A percentile compares a stretch with the other conserved stretches of the same genome.
Evolutionary conservation across 441 rosid genomes (phyloP).

Genomic region (Croton laevigatus): DNA sequence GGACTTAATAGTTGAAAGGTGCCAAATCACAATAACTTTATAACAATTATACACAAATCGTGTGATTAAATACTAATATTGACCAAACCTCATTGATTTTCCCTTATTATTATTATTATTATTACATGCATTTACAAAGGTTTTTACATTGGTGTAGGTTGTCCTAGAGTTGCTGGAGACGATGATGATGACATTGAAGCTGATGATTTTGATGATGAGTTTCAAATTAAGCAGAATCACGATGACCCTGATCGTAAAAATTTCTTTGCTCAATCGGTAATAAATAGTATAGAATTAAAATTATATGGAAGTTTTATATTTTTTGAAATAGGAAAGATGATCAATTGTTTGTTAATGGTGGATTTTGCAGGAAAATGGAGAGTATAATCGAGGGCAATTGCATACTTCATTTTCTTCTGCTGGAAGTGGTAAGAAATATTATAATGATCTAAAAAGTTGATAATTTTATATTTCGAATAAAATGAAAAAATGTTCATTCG

Average conservation of each 20-base stretch:
- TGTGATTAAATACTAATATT: no score
- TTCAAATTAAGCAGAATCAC: slow-evolving; percentile 42
- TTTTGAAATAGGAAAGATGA: no score
- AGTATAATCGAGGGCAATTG: slow-evolving; percentile 47
- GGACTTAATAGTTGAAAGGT: no score
- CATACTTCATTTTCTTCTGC: slow-evolving; percentile 59
- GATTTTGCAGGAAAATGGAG: slow-evolving; percentile 60
- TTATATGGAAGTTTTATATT: no score
- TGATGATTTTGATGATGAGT: slow-evolving; percentile 67
- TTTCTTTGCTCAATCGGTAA: slow-evolving; percentile 52
- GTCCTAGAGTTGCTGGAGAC: slow-evolving; percentile 66
- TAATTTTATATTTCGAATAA: background rate
- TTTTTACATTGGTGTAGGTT: slow-evolving; percentile 44
- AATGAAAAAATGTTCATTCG: background rate
- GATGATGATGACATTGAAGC: slow-evolving; percentile 36
- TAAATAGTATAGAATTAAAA: background rate
- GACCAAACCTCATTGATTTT: no score
- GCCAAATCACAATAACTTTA: no score
- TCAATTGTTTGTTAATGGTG: background rate
- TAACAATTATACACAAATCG: no score
- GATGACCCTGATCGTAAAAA: slow-evolving; percentile 40
- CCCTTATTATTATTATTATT: no score
- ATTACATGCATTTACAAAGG: background rate
- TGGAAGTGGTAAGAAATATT: slow-evolving; percentile 59
- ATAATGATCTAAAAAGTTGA: background rate